Base-by-base conservation (phyloP, 139 green algal species). In the Pseudopediastrum boryanum region DNA sequence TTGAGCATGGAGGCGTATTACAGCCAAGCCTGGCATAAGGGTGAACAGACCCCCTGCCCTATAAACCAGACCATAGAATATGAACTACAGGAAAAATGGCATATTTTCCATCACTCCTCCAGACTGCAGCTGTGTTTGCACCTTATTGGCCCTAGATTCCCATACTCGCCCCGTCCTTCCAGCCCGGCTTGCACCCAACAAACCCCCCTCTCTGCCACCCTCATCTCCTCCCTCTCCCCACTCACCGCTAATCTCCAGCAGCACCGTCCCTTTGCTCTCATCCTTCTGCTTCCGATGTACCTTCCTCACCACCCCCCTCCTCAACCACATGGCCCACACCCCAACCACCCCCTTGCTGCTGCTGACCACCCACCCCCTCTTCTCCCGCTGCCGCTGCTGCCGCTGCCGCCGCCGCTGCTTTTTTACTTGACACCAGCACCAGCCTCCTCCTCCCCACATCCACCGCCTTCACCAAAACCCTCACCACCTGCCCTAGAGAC, bases 401-500 rank as follows among this genome's bases (percentile, higher is more conserved):
- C 10, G 71, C 35, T 27, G 58, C 44, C 9, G 72, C 2, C 31
- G 43, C 52, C 16, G 2, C 41, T 8, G 39, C 67, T 35, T 46
- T 39, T 16, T 12, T n/a, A 8, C n/a, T 36, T 39, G n/a, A 61
- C 9, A 52, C 43, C n/a, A 67, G 50, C 31, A 21, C 39, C 36
- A 81, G 61, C 46, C 33, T 10, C 4, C 77, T 52, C 51, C 71
- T 50, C 5, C 54, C 21, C 39, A 61, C 61, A 6, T 36, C 39
- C 27, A 39, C 1, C n/a, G n/a, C n/a, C n/a, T 23, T 81, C 39
- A 83, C 71, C 48, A 65, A 41, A 16, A 54, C 54, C 1, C 81
- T 71, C 61, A 87, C 52, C 33, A 93, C 84, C 77, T 96, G 90
- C 0, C 92, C 92, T 0, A 89, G 48, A 10, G 79, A 43, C 81